These are phyloP conservation scores for Lepraria neglecta DNA, from an alignment of 495 filamentous ascomycete genomes.

Conservation along the genomic window DNA sequence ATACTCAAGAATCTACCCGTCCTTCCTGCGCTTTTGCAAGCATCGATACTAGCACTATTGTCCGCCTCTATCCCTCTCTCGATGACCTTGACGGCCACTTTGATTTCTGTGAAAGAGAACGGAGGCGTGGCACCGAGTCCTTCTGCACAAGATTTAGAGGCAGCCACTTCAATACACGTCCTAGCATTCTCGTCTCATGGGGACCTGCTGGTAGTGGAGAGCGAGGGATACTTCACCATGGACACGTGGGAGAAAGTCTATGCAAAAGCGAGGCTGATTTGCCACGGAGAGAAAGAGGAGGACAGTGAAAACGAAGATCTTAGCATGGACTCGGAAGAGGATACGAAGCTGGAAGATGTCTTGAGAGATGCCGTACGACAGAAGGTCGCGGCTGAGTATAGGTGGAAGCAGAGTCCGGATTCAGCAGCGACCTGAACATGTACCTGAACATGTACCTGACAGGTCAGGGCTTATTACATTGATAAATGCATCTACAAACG, in stretches of 20 bases:
- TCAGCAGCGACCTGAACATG: neutral
- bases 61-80: conserved; percentile 70
- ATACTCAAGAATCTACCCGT: conserved; percentile 60
- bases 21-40: conserved; percentile 69
- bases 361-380: conserved; percentile 57
- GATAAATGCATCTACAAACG: neutral
- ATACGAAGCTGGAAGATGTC: conserved; percentile 36
- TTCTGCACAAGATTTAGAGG: conserved; percentile 46
- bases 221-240: conserved; percentile 70
- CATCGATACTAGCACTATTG: conserved; percentile 64
- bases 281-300: conserved; percentile 45
- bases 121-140: conserved; percentile 51
- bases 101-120: conserved; percentile 52
- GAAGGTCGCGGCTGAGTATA: conserved; percentile 51
- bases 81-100: conserved; percentile 58
- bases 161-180: conserved; percentile 65
- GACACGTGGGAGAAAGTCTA: conserved; percentile 70
- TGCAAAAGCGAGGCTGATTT: conserved; percentile 56
- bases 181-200: conserved; percentile 69
- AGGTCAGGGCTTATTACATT: neutral
- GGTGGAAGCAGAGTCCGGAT: conserved; percentile 48
- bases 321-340: conserved; percentile 14
- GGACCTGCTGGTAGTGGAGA: conserved; percentile 71
- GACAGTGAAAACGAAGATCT: conserved; percentile 42
- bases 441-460: neutral